Percentiles rank a stretch among this genome's conserved stretches.
Evolutionary conservation across 2,329 filamentous ascomycete species (phyloP).

Genomic region (Diaporthe velutina): DNA sequence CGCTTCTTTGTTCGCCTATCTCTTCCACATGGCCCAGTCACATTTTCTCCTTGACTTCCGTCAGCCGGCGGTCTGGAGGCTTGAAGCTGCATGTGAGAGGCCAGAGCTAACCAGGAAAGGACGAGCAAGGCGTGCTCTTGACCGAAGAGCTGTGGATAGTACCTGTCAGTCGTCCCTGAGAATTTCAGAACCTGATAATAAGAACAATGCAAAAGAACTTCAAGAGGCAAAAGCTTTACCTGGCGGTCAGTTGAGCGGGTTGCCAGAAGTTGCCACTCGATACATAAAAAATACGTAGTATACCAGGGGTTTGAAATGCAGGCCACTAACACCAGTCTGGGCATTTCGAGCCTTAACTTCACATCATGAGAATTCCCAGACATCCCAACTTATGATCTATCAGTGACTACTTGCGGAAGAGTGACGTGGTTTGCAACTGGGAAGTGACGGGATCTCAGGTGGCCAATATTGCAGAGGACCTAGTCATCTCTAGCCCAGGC

Average conservation of each 20-base stretch:
- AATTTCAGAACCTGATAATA: not conserved
- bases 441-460: not conserved
- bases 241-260: not conserved
- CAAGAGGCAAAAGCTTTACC: not conserved
- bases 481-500: not conserved
- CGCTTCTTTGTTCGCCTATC: not conserved
- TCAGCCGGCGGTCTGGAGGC: not conserved
- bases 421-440: not conserved
- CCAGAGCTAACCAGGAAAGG: not conserved
- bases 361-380: not conserved
- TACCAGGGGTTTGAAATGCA: not conserved
- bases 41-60: not conserved
- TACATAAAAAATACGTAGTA: not conserved
- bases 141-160: not conserved
- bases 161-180: not conserved
- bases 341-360: not conserved
- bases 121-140: not conserved
- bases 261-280: not conserved
- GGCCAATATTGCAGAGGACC: not conserved
- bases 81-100: conserved; percentile 1
- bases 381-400: not conserved
- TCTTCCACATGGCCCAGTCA: not conserved
- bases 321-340: not conserved
- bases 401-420: not conserved
- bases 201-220: not conserved